phyloP scores from a whole-genome alignment of 2,329 filamentous ascomycete genomes.

The Botryotinia calthae region DNA sequence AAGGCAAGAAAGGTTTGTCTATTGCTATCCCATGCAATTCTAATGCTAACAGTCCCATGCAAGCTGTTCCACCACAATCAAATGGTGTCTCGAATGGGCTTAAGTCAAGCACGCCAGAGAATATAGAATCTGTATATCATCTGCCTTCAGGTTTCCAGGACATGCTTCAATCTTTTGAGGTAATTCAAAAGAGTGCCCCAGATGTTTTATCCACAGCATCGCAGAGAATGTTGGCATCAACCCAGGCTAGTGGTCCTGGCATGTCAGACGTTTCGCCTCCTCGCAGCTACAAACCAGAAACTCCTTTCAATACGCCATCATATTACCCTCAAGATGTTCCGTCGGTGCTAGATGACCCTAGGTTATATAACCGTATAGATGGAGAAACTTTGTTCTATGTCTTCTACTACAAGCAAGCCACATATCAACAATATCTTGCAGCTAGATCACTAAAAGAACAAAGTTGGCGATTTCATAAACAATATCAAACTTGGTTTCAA shows the following conservation, averaged over 20 bases:
- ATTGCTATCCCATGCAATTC: slow-evolving; percentile 19
- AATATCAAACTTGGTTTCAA: slow-evolving; percentile 99
- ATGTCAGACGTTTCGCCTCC: slow-evolving; percentile 75
- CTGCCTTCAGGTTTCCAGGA: slow-evolving; percentile 86
- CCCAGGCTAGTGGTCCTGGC: slow-evolving; percentile 71
- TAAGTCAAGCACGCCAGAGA: slow-evolving; percentile 41
- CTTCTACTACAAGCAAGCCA: slow-evolving; percentile 97
- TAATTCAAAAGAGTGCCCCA: slow-evolving; percentile 52
- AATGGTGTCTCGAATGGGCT: slow-evolving; percentile 50
- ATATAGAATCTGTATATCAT: slow-evolving; percentile 82
- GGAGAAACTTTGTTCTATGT: slow-evolving; percentile 97
- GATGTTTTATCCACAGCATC: slow-evolving; percentile 55
- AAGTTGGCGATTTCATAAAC: slow-evolving; percentile 99
- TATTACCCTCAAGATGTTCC: slow-evolving; percentile 94
- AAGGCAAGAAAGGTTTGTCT: slow-evolving; percentile 47
- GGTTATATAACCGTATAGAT: slow-evolving; percentile 84
- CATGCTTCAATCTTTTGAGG: slow-evolving; percentile 85
- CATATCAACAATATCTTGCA: slow-evolving; percentile 91
- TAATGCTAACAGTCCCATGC: slow-evolving; percentile 24
- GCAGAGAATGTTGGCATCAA: slow-evolving; percentile 71
- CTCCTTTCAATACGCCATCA: slow-evolving; percentile 72
- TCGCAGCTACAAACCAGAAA: slow-evolving; percentile 78
- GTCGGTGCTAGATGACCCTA: slow-evolving; percentile 84
- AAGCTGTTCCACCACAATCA: slow-evolving; percentile 28
- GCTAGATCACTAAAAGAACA: slow-evolving; percentile 97